Evolutionary conservation across 2,329 filamentous ascomycete species (phyloP).

Genomic region (Cladosporium phlei): DNA sequence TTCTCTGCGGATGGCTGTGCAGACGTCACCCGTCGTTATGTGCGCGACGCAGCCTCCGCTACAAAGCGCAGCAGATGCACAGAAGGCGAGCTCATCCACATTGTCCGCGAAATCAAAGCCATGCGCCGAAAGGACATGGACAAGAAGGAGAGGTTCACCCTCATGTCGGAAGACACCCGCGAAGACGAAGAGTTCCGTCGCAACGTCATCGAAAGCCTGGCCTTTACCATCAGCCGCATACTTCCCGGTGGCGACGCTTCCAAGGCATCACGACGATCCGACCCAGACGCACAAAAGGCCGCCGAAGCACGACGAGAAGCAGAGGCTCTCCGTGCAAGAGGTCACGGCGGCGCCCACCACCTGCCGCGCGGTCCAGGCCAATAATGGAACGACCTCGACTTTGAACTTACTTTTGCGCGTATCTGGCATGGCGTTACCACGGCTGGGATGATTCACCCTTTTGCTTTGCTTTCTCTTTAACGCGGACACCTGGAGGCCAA

Average conservation of each 20-base stretch:
- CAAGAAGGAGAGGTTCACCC: constrained; percentile 76
- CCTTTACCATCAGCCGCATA: constrained; percentile 66
- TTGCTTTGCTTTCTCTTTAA: neutral
- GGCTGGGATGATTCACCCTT: constrained; percentile 1
- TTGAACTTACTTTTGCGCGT: constrained; percentile 1
- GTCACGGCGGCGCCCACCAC: neutral
- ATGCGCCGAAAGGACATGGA: constrained; percentile 77
- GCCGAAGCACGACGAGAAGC: constrained; percentile 39
- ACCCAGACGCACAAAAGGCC: constrained; percentile 45
- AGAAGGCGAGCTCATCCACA: constrained; percentile 81
- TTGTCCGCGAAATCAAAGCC: constrained; percentile 84
- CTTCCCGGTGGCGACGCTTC: constrained; percentile 41
- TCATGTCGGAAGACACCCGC: constrained; percentile 73
- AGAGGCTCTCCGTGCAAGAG: constrained; percentile 20
- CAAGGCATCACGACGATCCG: constrained; percentile 28
- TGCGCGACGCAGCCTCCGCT: constrained; percentile 67
- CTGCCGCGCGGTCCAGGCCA: constrained; percentile 10
- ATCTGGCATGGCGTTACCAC: constrained; percentile 10
- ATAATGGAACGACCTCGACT: constrained; percentile 12
- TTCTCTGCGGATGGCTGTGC: constrained; percentile 83
- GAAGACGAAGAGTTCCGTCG: constrained; percentile 72
- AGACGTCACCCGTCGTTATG: constrained; percentile 64
- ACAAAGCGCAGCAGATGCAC: constrained; percentile 73
- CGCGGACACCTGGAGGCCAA: constrained; percentile 3
- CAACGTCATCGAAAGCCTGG: constrained; percentile 69